Percentiles rank a stretch among this genome's conserved stretches.
Evolutionary conservation across 768 basidiomycete genomes (phyloP).

Genomic region (Mycena vulgaris): DNA sequence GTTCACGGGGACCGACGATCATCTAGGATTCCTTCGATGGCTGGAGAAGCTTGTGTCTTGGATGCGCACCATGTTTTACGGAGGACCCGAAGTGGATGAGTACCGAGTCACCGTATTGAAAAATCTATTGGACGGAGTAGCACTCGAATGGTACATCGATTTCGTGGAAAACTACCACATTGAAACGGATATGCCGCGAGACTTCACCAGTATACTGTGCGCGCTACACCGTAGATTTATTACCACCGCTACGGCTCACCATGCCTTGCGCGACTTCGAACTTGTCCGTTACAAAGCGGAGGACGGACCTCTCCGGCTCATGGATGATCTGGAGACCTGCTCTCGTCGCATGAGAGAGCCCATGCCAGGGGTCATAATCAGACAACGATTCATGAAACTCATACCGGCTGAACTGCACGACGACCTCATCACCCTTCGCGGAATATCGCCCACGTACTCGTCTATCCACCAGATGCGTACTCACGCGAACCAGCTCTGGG

Average conservation of each 20-base stretch:
- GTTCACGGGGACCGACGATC: constrained; percentile 5
- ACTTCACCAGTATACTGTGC: neutral
- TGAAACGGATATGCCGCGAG: no score
- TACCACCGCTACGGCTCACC: constrained; percentile 7
- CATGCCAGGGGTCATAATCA: neutral
- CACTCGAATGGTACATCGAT: constrained; percentile 13
- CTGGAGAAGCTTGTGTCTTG: neutral
- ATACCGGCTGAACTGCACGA: neutral
- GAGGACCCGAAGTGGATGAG: neutral
- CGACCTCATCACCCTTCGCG: neutral
- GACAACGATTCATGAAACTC: neutral
- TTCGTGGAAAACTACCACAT: no score
- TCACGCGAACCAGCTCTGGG: neutral
- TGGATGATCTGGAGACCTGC: neutral
- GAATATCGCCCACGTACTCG: neutral
- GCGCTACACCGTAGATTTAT: constrained; percentile 3
- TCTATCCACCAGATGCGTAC: neutral
- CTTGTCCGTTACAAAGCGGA: neutral
- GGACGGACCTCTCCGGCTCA: neutral
- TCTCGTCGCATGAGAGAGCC: neutral
- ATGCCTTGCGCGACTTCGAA: constrained; percentile 12
- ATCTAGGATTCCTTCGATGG: neutral
- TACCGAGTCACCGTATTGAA: constrained; percentile 1
- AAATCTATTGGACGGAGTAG: neutral
- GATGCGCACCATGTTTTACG: constrained; percentile 24